Percentiles rank a stretch among this genome's conserved stretches.
Conservation (phyloP, 2,329 filamentous ascomycete species). For the Pseudogymnoascus sp. region DNA sequence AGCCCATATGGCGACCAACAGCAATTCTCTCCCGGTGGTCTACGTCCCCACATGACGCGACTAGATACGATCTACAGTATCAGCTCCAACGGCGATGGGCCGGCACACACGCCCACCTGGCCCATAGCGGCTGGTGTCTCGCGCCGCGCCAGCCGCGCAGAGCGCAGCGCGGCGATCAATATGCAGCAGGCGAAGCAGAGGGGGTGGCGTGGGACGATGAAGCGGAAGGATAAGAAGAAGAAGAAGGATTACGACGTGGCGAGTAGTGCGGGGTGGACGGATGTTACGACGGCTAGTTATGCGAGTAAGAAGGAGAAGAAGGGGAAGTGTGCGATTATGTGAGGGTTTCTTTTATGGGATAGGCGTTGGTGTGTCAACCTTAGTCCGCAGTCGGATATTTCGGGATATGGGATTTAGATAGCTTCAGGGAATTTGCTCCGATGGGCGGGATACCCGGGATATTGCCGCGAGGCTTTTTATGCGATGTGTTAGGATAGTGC, state of each 20-base stretch:
- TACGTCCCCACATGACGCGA: slow-evolving; percentile 41
- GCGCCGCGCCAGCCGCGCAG: slow-evolving; percentile 43
- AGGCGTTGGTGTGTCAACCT: neutral
- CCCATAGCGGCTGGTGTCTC: slow-evolving; percentile 14
- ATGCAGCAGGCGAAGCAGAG: slow-evolving; percentile 51
- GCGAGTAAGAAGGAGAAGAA: neutral
- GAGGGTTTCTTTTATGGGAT: neutral
- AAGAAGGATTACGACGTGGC: slow-evolving; percentile 36
- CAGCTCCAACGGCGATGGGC: slow-evolving; percentile 21
- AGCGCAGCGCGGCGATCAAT: slow-evolving; percentile 54
- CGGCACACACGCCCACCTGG: slow-evolving; percentile 17
- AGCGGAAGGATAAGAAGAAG: slow-evolving; percentile 33
- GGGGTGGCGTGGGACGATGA: slow-evolving; percentile 41
- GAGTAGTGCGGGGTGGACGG: slow-evolving; percentile 46
- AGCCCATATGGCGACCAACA: slow-evolving; percentile 29
- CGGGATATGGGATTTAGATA: neutral
- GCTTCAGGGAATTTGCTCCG: neutral
- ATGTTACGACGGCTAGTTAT: slow-evolving; percentile 29
- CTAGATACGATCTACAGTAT: slow-evolving; percentile 48
- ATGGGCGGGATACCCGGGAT: neutral
- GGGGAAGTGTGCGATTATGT: slow-evolving; percentile 5
- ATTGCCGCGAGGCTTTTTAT: neutral
- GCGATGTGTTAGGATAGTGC: neutral
- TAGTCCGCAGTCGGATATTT: neutral
- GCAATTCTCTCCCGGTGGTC: slow-evolving; percentile 37